Evolutionary conservation across 257 asterid genomes (phyloP).

Genomic region (Parsonsia alboflavescens): DNA sequence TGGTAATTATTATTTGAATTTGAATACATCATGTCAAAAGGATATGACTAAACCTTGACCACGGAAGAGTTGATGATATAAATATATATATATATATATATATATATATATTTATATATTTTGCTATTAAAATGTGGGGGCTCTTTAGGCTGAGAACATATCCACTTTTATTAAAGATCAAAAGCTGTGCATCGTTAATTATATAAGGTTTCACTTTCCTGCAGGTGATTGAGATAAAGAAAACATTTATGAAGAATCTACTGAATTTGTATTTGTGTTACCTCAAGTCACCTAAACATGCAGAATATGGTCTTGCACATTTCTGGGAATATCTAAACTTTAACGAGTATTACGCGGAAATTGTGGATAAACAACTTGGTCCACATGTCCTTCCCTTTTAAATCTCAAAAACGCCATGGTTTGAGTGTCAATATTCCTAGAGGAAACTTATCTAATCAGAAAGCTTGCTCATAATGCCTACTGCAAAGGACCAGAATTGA

Average conservation of each 20-base stretch:
- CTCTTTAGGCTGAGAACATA: too few species aligned
- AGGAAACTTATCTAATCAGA: background rate
- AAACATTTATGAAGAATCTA: slow-evolving; percentile 45
- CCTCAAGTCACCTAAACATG: slow-evolving; percentile 68
- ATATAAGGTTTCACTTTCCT: slow-evolving; percentile 11
- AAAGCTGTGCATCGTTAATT: slow-evolving; percentile 16
- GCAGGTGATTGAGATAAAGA: slow-evolving; percentile 70
- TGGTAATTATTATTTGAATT: background rate
- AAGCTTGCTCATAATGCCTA: background rate
- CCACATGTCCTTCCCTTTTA: slow-evolving; percentile 30
- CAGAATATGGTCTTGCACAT: slow-evolving; percentile 55
- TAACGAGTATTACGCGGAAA: slow-evolving; percentile 60
- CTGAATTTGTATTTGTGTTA: slow-evolving; percentile 54
- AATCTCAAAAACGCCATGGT: background rate
- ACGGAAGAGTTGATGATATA: too few species aligned
- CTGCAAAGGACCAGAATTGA: background rate
- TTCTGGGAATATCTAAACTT: slow-evolving; percentile 82
- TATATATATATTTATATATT: too few species aligned
- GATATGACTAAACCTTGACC: background rate
- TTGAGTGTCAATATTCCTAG: background rate
- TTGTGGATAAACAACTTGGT: slow-evolving; percentile 37
- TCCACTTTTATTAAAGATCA: background rate
- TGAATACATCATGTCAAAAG: background rate
- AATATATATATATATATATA: too few species aligned
- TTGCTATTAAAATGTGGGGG: too few species aligned